Percentiles rank a stretch among this genome's conserved stretches.
Evolutionary conservation across 2,329 filamentous ascomycete species (phyloP).

Genomic region (Bipolaris oryzae): DNA sequence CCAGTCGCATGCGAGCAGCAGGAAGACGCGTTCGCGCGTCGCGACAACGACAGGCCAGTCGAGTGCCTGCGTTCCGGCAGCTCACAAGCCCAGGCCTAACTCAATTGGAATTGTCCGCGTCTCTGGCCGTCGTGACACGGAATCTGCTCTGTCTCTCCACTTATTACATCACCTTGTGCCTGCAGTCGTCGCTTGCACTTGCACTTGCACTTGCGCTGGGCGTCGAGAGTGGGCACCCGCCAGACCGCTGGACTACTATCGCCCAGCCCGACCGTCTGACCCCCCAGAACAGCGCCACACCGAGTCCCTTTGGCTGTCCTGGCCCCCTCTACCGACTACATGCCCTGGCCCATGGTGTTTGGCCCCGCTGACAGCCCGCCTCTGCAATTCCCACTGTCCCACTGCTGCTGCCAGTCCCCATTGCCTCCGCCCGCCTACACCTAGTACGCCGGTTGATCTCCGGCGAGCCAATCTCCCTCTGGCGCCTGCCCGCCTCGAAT

Average conservation of each 20-base stretch:
- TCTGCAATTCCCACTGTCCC: background rate
- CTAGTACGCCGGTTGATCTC: background rate
- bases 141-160: slow-evolving; percentile 47
- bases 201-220: slow-evolving; percentile 12
- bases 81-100: slow-evolving; percentile 45
- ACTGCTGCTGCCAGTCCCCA: background rate
- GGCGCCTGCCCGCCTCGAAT: background rate
- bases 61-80: slow-evolving; percentile 46
- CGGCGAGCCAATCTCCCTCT: slow-evolving; percentile 7
- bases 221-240: slow-evolving; percentile 21
- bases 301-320: background rate
- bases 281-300: slow-evolving; percentile 9
- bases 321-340: background rate
- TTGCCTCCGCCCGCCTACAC: background rate
- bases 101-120: slow-evolving; percentile 39
- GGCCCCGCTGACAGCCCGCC: background rate
- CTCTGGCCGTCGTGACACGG: slow-evolving; percentile 44
- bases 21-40: slow-evolving; percentile 32
- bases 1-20: slow-evolving; percentile 7
- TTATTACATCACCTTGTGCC: slow-evolving; percentile 44
- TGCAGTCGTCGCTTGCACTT: slow-evolving; percentile 24
- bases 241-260: slow-evolving; percentile 26
- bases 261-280: slow-evolving; percentile 24
- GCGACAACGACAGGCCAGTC: slow-evolving; percentile 34
- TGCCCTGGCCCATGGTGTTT: background rate